phyloP scores from a whole-genome alignment of 768 basidiomycete species.

The Pilatotrama ljubarskyi region DNA sequence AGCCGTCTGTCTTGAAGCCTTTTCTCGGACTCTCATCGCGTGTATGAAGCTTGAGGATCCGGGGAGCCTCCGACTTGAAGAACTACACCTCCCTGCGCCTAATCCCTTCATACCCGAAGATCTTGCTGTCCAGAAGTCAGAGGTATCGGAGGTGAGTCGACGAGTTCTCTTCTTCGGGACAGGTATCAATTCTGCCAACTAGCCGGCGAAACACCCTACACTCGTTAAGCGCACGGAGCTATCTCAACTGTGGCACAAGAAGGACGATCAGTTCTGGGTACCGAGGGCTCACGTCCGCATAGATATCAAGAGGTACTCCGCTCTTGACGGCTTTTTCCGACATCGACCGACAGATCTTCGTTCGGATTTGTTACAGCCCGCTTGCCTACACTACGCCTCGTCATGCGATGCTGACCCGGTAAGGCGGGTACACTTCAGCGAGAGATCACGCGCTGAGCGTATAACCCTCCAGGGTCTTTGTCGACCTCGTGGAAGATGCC shows the following conservation, averaged over 20 bases:
- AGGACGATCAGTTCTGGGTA: slow-evolving; percentile 60
- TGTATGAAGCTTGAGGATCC: slow-evolving; percentile 17
- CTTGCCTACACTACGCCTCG: slow-evolving; percentile 34
- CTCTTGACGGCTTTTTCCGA: too few species aligned
- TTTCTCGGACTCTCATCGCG: slow-evolving; percentile 2
- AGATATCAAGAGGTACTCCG: slow-evolving; percentile 36
- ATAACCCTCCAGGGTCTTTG: slow-evolving; percentile 19
- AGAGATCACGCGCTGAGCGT: background rate
- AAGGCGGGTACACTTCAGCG: background rate
- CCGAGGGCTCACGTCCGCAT: slow-evolving; percentile 46
- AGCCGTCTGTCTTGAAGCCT: background rate
- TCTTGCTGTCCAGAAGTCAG: slow-evolving; percentile 43
- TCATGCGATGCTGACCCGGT: slow-evolving; percentile 32
- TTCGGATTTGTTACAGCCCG: slow-evolving; percentile 32
- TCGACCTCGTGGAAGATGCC: slow-evolving; percentile 42
- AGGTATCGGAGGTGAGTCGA: slow-evolving; percentile 29
- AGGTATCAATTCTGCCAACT: background rate
- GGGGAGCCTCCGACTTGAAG: slow-evolving; percentile 29
- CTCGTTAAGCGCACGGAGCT: slow-evolving; percentile 38
- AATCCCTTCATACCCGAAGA: slow-evolving; percentile 53
- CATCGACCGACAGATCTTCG: too few species aligned
- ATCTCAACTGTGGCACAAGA: slow-evolving; percentile 53
- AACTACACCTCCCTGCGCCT: slow-evolving; percentile 44
- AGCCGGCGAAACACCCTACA: slow-evolving; percentile 41
- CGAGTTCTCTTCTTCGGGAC: too few species aligned